Evolutionary conservation across 2,329 filamentous ascomycete species (phyloP), one percentile per base, ranked within the genome.

Genomic region (Arthroderma uncinatum): DNA sequence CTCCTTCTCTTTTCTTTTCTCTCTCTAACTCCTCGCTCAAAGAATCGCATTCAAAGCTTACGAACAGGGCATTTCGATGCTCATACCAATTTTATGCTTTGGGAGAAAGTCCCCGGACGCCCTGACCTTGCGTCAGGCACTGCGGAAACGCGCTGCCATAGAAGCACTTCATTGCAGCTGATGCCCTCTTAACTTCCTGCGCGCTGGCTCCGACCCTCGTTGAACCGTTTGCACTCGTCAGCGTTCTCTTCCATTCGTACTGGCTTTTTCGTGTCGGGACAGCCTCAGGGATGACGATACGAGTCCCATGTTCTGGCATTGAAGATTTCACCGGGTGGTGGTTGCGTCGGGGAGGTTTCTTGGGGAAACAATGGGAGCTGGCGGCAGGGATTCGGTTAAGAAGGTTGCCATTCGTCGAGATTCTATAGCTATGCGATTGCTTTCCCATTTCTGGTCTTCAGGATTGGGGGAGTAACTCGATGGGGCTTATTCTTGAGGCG

Each of bases 101-200:
- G 90, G 92, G 92, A 95, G 92, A 97, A 97, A 97, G 92, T 97
- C 92, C 92, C 92, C 92, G 92, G 92, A 96, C 91, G 85, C 62
- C 76, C 81, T 80, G 79, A 76, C 73, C 59, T 58, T 56, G 63
- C 67, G 76, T 72, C 77, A 78, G 76, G 73, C 70, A 75, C 73
- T 82, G 91, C 89, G 89, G 89, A 94, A 95, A 96, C 88, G 89
- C 91, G 89, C 89, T 91, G 91, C 90, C 92, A 95, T 91, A 96
- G 85, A 95, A 95, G 91, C 90, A 90, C 81, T 70, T 78, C 72
- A 80, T 70, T 74, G 90, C 88, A 89, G 89, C 86, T 91, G 76
- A 89, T 82, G 83, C 83, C 79, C 78, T 73, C 75, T 77, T 76
- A 76, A 76, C 77, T 75, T 76, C 76, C 63, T 64, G 67, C 63